Evolutionary conservation across 129 eudicot species (phyloP).

Genomic region (Arctium lappa): DNA sequence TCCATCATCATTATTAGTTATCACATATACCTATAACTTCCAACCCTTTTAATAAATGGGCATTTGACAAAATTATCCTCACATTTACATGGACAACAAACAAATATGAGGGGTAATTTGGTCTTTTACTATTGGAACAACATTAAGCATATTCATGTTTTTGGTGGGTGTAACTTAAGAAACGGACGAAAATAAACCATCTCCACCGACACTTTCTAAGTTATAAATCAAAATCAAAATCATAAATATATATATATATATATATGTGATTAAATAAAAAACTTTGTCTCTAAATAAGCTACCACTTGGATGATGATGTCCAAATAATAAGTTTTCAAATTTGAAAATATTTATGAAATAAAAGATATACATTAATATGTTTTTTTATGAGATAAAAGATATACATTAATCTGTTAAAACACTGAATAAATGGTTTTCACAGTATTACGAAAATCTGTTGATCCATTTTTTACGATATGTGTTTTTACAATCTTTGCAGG

Average conservation of each 20-base stretch:
- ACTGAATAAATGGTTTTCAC: too few species aligned
- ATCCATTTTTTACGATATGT: too few species aligned
- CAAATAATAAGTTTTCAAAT: too few species aligned
- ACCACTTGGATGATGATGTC: too few species aligned
- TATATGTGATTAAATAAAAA: too few species aligned
- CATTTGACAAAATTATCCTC: background rate
- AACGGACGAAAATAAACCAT: constrained; percentile 1
- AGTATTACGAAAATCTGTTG: too few species aligned
- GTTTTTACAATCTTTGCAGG: too few species aligned
- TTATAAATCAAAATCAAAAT: background rate
- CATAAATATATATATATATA: background rate
- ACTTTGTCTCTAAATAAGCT: too few species aligned
- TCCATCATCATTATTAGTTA: constrained; percentile 3
- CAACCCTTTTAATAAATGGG: constrained; percentile 13
- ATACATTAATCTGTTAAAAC: too few species aligned
- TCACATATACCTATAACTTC: constrained; percentile 18
- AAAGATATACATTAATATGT: too few species aligned
- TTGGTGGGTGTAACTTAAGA: background rate
- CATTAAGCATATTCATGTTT: background rate
- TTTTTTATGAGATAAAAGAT: too few species aligned
- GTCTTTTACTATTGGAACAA: background rate
- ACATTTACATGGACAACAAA: background rate
- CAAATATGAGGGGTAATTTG: background rate
- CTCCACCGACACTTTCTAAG: constrained; percentile 16
- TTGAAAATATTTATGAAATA: background rate